Percentiles rank a stretch among this genome's conserved stretches.
Conservation (phyloP, 495 filamentous ascomycete species). For the Cladorrhinum samala region DNA sequence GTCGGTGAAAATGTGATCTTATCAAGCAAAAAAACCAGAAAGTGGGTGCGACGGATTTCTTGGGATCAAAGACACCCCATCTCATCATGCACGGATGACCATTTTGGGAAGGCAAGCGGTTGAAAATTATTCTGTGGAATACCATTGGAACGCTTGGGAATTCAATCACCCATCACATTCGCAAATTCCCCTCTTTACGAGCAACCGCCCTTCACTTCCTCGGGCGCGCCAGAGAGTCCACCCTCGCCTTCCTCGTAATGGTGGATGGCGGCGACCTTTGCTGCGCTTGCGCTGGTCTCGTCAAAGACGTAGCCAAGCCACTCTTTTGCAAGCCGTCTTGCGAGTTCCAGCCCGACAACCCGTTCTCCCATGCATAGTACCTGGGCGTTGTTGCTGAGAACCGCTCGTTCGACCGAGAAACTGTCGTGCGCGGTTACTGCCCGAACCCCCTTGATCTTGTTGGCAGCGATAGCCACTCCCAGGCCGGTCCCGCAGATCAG, state of each 20-base stretch:
- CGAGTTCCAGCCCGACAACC: constrained; percentile 74
- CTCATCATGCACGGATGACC: constrained; percentile 4
- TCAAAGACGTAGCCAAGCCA: constrained; percentile 83
- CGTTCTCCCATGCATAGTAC: constrained; percentile 85
- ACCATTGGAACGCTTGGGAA: background rate
- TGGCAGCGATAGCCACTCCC: constrained; percentile 78
- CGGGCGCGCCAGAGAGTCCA: constrained; percentile 14
- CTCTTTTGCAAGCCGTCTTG: constrained; percentile 68
- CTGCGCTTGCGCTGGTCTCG: constrained; percentile 60
- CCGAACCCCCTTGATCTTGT: constrained; percentile 79
- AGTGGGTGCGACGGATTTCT: background rate
- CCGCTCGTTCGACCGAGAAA: constrained; percentile 74
- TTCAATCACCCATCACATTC: background rate
- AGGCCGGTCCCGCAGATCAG: constrained; percentile 85
- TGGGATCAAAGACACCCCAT: background rate
- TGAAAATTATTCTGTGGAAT: background rate
- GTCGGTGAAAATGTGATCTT: no score
- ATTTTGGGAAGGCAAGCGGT: constrained; percentile 4
- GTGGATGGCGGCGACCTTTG: constrained; percentile 69
- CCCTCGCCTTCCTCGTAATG: constrained; percentile 55
- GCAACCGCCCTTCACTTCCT: constrained; percentile 19
- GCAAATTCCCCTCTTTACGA: background rate
- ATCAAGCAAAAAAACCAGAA: no score
- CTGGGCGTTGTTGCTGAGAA: constrained; percentile 81
- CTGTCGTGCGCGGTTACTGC: constrained; percentile 85